Conservation (phyloP, 2,329 filamentous ascomycete species). For the Phialophora tarda region DNA sequence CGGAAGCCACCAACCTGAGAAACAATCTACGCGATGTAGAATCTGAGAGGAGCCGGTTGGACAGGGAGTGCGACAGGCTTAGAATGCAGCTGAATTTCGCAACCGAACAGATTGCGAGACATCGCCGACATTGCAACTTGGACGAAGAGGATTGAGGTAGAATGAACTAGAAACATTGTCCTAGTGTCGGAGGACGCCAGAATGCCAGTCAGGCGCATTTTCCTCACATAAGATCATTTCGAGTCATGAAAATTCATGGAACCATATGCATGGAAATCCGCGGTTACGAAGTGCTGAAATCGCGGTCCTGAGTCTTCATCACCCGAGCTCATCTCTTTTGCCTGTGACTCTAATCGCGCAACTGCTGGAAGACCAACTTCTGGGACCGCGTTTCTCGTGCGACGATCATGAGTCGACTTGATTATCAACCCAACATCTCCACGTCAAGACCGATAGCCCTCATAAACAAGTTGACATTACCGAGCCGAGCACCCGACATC, state of each 20-base stretch:
- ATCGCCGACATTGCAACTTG: neutral
- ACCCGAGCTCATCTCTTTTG: neutral
- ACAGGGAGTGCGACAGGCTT: neutral
- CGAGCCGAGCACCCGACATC: slow-evolving; percentile 80
- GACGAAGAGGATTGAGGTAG: neutral
- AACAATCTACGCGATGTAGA: neutral
- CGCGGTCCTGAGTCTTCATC: neutral
- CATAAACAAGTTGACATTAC: slow-evolving; percentile 98
- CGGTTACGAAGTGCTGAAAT: neutral
- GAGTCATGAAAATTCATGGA: neutral
- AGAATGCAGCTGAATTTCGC: slow-evolving; percentile 1
- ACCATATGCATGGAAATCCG: neutral
- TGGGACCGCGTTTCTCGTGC: neutral
- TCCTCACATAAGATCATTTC: neutral
- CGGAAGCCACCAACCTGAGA: neutral
- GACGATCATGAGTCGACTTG: neutral
- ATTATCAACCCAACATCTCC: slow-evolving; percentile 66
- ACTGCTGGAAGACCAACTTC: neutral
- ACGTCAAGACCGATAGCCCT: slow-evolving; percentile 98
- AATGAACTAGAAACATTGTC: neutral
- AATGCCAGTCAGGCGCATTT: neutral
- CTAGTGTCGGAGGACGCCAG: neutral
- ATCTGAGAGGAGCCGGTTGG: neutral
- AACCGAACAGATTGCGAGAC: slow-evolving; percentile 11
- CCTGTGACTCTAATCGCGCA: neutral